Percentiles rank a stretch among this genome's conserved stretches.
Conservation (phyloP, 1,284 basidiomycete species). For the Vanrija humicola region DNA sequence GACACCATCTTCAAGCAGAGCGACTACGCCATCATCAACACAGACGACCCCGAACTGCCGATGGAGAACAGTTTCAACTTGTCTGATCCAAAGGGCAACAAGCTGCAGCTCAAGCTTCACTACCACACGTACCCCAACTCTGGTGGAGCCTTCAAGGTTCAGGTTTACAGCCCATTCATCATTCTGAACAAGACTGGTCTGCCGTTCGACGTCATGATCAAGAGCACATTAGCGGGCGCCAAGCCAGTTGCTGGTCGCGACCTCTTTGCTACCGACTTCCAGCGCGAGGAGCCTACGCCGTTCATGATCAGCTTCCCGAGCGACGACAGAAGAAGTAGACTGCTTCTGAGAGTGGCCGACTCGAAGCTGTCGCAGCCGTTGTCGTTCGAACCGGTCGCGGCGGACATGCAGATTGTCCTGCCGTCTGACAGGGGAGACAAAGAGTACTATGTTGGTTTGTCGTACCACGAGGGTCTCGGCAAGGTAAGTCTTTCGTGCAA, state of each 20-base stretch:
- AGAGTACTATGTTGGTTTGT: constrained; percentile 82
- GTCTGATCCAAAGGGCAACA: constrained; percentile 70
- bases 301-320: constrained; percentile 85
- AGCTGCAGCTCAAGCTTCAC: constrained; percentile 77
- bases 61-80: constrained; percentile 53
- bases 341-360: constrained; percentile 77
- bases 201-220: constrained; percentile 73
- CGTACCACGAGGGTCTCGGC: constrained; percentile 87
- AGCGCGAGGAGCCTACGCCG: constrained; percentile 59
- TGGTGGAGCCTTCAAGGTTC: constrained; percentile 97
- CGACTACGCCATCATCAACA: constrained; percentile 97
- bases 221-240: constrained; percentile 66
- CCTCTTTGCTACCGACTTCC: constrained; percentile 50
- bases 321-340: constrained; percentile 74
- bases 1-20: constrained; percentile 94
- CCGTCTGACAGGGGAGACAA: constrained; percentile 64
- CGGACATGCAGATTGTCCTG: constrained; percentile 79
- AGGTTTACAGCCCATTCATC: constrained; percentile 90
- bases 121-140: constrained; percentile 86
- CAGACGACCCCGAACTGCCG: constrained; percentile 70
- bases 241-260: constrained; percentile 82
- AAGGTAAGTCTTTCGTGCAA: constrained; percentile 52
- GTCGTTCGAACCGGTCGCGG: constrained; percentile 84
- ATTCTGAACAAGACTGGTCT: constrained; percentile 91
- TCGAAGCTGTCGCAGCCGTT: constrained; percentile 87